These are phyloP conservation scores for Hypoxylon sp. DNA, from an alignment of 2,329 filamentous ascomycete species.

Conservation along the genomic window DNA sequence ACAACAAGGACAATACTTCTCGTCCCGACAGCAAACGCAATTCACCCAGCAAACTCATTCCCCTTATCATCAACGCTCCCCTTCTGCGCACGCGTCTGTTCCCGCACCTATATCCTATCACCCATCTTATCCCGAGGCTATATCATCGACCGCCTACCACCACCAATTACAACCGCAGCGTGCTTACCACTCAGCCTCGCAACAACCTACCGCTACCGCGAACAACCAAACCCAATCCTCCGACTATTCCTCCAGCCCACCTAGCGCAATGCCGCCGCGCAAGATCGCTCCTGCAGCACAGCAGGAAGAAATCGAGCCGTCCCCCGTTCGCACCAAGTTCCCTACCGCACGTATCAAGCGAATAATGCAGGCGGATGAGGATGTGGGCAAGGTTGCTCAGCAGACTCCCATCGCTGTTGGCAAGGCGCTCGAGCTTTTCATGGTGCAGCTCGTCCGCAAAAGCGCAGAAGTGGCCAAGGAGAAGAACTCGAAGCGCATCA, in stretches of 20 bases:
- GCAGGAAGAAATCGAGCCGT: slow-evolving; percentile 63
- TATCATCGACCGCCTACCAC: slow-evolving; percentile 30
- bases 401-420: slow-evolving; percentile 96
- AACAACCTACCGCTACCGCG: slow-evolving; percentile 37
- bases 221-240: slow-evolving; percentile 31
- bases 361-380: slow-evolving; percentile 99
- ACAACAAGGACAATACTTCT: slow-evolving; percentile 20
- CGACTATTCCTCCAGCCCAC: slow-evolving; percentile 26
- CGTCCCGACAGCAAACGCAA: slow-evolving; percentile 39
- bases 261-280: slow-evolving; percentile 51
- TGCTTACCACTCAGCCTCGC: slow-evolving; percentile 23
- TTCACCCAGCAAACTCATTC: slow-evolving; percentile 35
- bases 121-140: slow-evolving; percentile 38
- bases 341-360: slow-evolving; percentile 97
- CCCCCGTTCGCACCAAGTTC: slow-evolving; percentile 90
- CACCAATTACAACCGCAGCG: slow-evolving; percentile 26
- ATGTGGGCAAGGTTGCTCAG: slow-evolving; percentile 97
- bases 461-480: slow-evolving; percentile 84
- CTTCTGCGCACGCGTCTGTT: slow-evolving; percentile 24
- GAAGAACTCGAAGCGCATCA: slow-evolving; percentile 88
- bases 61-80: slow-evolving; percentile 29
- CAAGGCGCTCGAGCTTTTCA: slow-evolving; percentile 96
- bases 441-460: slow-evolving; percentile 91
- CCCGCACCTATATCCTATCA: slow-evolving; percentile 34
- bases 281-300: slow-evolving; percentile 50